Base-by-base conservation (phyloP, 2,329 filamentous ascomycete species). In the Pseudocercospora musae region DNA sequence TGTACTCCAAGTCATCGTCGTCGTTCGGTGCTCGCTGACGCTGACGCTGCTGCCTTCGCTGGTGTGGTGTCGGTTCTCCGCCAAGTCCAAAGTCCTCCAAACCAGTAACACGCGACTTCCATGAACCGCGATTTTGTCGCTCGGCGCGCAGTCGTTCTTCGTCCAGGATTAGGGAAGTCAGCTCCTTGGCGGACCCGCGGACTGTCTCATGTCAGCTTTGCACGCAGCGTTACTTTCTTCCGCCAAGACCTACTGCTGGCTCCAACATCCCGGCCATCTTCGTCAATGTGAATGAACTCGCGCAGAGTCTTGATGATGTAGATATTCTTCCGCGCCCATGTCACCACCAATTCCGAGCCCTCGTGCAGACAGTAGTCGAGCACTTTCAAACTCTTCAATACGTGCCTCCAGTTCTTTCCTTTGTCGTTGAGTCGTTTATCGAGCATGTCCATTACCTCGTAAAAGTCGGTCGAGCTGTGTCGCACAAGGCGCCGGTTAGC, bases 391-490 rank as follows among this genome's bases (percentile, higher is more conserved):
- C 95, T 96, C 79, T 99, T 99, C 63, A 99, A 82, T 11, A 99
- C 95, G 76, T 99, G 95, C 72, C 95, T 89, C 95, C 95, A 99
- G 77, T 99, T 99, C 84, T 98, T 99, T 74, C 95, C 95, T 79
- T 99, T 98, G 79, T 99, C 95, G 73, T 99, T 99, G 73, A 99
- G 82, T 70, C 95, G 89, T 82, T 98, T 98, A 80, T 99, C 95
- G 69, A 99, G 84, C 92, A 99, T 99, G 77, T 99, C 95, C 89
- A 99, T 96, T 73, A 99, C 97, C 77, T 99, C 94, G 81, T 96
- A 96, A 81, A 99, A 99, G 77, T 98, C 95, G 78, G 90, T 94
- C 37, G 92, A 93, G 75, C 94, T 96, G 71, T 62, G 54, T 21
- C 29, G 49, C 20, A 15, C 21, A 62, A 49, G 63, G 57, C 57